Base-by-base conservation (phyloP, 225 moss, liverwort and hornwort species). In the Takakia lepidozioides region DNA sequence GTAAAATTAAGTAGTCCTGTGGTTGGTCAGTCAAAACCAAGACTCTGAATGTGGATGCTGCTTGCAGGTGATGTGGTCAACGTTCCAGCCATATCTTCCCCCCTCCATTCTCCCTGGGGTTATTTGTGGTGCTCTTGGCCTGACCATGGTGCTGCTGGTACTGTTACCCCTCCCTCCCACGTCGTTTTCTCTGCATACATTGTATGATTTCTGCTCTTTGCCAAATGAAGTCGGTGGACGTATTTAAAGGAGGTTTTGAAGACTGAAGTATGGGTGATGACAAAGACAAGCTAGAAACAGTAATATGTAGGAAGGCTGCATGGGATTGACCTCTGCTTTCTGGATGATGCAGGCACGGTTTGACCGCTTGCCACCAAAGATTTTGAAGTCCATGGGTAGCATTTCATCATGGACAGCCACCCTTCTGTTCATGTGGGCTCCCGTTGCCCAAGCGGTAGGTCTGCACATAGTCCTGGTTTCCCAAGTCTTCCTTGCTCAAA, bases 381-480 rank as follows among this genome's bases (percentile, higher is more conserved):
- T 65, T 2, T 38, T 65, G 37, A 79, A 54, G 38, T 18, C 66
- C 5, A 39, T 84, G 4, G 68, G 72, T 34, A 64, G 65, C 18
- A 60, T 89, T 36, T 89, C 89, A 3, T 89, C 86, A 2, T 95
- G 89, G 93, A 89, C 89, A 9, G 93, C 93, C 29, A 95, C 89
- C 34, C 74, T 89, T 45, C 74, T 95, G 41, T 95, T 95, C 28
- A 95, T 95, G 93, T 95, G 93, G 93, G 52, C 69, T 54, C 81
- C 93, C 38, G 82, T 89, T 8, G 83, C 89, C 8, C 93, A 95
- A 51, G 83, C 83, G 71, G 93, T 87, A 60, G 53, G 75, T 49
- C 22, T 27, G 50, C 43, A 13, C 35, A 2, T 29, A 4, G 15
- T 28, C 26, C 28, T 32, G 0, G 34, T 15, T 54, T 10, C 37